Evolutionary conservation across 73 alveolate genomes (phyloP), one percentile per base, ranked within the genome.

Genomic region (Symbiodinium pilosum): DNA sequence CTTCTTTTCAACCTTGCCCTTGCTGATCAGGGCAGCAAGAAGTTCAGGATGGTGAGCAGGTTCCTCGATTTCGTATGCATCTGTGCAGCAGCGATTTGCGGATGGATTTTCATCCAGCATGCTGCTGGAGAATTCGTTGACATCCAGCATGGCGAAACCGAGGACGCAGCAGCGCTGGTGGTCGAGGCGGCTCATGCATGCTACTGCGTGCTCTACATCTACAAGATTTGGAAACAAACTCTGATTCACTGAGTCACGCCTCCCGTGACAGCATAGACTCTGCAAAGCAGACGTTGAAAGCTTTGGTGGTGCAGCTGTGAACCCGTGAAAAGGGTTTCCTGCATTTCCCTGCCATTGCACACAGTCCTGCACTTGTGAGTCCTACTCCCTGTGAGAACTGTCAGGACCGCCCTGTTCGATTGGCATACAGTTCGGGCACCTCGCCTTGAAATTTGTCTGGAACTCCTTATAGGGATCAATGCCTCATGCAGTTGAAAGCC

Each of bases 321-420:
- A 47, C 59, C 59, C 59, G 14, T n/a, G 59, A 6, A 47, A 6
- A 47, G 59, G 59, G 59, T 47, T 47, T 47, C 14, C 14, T 47
- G 6, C 59, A 47, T n/a, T n/a, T n/a, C n/a, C n/a, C n/a, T n/a
- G n/a, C n/a, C n/a, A n/a, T n/a, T n/a, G n/a, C n/a, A n/a, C n/a
- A n/a, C n/a, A n/a, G n/a, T n/a, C n/a, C n/a, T n/a, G n/a, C n/a
- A n/a, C n/a, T n/a, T n/a, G n/a, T n/a, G n/a, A n/a, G n/a, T n/a
- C n/a, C n/a, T n/a, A n/a, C n/a, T n/a, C n/a, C n/a, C n/a, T n/a
- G n/a, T n/a, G n/a, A n/a, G n/a, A n/a, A n/a, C 59, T 47, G 32
- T 44, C 81, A 91, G 97, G 97, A 91, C 52, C 87, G 97, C 40
- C 97, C 97, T 6, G 52, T 91, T 18, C 97, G 97, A 68, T 43